A percentile compares a stretch with the other conserved stretches of the same genome.
phyloP scores from a whole-genome alignment of 2,329 filamentous ascomycete genomes.

The Penicillium italicum region DNA sequence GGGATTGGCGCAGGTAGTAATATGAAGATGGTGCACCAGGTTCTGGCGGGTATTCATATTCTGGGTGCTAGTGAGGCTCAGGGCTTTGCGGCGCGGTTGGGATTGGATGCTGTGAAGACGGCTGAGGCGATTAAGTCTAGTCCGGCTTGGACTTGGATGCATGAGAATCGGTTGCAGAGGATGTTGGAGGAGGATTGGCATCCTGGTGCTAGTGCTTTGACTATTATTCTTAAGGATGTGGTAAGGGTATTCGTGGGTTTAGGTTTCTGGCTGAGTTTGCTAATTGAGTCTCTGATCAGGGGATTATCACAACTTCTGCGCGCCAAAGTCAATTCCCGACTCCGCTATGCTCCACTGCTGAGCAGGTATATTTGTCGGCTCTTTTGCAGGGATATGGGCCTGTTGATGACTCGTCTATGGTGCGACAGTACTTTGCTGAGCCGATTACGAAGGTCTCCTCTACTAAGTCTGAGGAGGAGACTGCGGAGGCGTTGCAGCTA shows the following conservation, averaged over 20 bases:
- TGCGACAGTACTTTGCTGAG: constrained; percentile 50
- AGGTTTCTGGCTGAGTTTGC: not conserved
- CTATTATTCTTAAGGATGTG: constrained; percentile 59
- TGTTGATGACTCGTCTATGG: constrained; percentile 55
- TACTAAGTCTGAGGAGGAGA: constrained; percentile 32
- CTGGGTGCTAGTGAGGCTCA: constrained; percentile 58
- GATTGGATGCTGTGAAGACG: constrained; percentile 48
- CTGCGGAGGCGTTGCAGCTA: constrained; percentile 38
- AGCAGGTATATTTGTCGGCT: constrained; percentile 62
- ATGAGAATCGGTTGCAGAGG: constrained; percentile 56
- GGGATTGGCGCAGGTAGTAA: constrained; percentile 59
- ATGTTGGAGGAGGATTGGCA: constrained; percentile 53
- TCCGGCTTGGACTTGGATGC: constrained; percentile 59
- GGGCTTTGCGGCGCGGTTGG: constrained; percentile 56
- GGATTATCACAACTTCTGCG: constrained; percentile 66
- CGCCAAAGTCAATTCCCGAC: constrained; percentile 56
- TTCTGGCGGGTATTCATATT: constrained; percentile 62
- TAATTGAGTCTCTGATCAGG: constrained; percentile 27
- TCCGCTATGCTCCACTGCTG: constrained; percentile 59
- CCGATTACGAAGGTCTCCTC: constrained; percentile 41
- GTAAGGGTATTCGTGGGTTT: constrained; percentile 23
- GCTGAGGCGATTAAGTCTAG: constrained; percentile 47
- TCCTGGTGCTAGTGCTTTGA: constrained; percentile 57
- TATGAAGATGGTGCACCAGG: constrained; percentile 63
- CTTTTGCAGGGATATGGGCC: constrained; percentile 55